Evolutionary conservation across 2,329 filamentous ascomycete genomes (phyloP).

Genomic region (Alternaria solani): DNA sequence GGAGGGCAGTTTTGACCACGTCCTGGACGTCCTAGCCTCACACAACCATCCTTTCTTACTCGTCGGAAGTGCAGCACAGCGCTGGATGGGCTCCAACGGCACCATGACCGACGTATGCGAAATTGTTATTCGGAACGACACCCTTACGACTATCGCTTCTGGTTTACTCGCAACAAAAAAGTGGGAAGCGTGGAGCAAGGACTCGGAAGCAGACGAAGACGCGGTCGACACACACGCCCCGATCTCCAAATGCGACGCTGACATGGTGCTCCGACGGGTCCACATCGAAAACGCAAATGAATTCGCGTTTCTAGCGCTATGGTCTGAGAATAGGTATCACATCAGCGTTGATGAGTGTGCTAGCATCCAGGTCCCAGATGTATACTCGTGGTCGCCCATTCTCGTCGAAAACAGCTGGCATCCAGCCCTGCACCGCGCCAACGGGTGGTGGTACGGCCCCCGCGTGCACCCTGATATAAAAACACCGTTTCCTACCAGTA

Average conservation of each 20-base stretch:
- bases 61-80: neutral
- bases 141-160: neutral
- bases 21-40: neutral
- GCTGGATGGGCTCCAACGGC: slow-evolving; percentile 4
- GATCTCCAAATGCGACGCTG: neutral
- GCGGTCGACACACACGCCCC: neutral
- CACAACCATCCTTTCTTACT: neutral
- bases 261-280: neutral
- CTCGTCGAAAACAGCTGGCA: slow-evolving; percentile 19
- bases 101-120: neutral
- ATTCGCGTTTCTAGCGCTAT: neutral
- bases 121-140: neutral
- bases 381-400: slow-evolving; percentile 10
- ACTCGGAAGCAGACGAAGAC: neutral
- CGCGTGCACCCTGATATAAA: slow-evolving; percentile 8
- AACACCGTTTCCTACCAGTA: neutral
- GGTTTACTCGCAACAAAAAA: neutral
- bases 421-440: slow-evolving; percentile 7
- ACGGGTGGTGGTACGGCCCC: slow-evolving; percentile 17
- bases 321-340: slow-evolving; percentile 1
- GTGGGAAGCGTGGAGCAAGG: neutral
- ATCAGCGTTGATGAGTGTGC: neutral
- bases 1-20: neutral
- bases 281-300: neutral
- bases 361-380: slow-evolving; percentile 1